Percentiles rank a stretch among this genome's conserved stretches.
These are phyloP conservation scores for Boletus edulis DNA, from an alignment of 768 basidiomycete species.

Conservation along the genomic window DNA sequence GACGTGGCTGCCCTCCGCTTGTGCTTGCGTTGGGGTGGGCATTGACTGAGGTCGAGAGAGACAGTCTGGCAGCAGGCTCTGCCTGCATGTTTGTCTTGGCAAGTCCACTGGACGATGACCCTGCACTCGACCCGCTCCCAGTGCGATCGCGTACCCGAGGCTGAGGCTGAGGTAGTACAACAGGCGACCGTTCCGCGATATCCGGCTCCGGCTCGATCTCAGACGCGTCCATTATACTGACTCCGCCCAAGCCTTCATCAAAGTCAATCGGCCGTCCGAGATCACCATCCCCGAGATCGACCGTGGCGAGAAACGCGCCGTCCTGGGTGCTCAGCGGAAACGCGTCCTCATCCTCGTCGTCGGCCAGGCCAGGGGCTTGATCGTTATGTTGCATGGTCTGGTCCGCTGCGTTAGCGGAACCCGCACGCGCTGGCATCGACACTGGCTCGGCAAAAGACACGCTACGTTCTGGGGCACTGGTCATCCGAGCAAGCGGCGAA, in stretches of 20 bases:
- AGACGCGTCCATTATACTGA: conserved; percentile 8
- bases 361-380: conserved; percentile 22
- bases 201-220: conserved; percentile 1
- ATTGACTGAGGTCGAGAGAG: too few relatives aligned
- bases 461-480: conserved; percentile 10
- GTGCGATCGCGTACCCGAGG: conserved; percentile 8
- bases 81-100: not conserved
- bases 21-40: not conserved
- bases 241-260: conserved; percentile 33
- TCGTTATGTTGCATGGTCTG: not conserved
- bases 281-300: conserved; percentile 51
- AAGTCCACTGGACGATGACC: not conserved
- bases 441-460: conserved; percentile 8
- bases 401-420: conserved; percentile 1
- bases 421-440: not conserved
- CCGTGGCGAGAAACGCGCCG: conserved; percentile 58
- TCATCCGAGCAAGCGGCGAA: conserved; percentile 12
- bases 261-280: conserved; percentile 37
- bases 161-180: not conserved
- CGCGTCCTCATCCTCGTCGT: conserved; percentile 27
- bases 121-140: not conserved
- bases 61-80: not conserved
- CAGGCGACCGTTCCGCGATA: not conserved
- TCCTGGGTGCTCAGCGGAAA: conserved; percentile 64
- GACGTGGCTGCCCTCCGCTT: not conserved